Percentiles rank a stretch among this genome's conserved stretches.
phyloP scores from a whole-genome alignment of 768 basidiomycete genomes.

The Suillus lakei region DNA sequence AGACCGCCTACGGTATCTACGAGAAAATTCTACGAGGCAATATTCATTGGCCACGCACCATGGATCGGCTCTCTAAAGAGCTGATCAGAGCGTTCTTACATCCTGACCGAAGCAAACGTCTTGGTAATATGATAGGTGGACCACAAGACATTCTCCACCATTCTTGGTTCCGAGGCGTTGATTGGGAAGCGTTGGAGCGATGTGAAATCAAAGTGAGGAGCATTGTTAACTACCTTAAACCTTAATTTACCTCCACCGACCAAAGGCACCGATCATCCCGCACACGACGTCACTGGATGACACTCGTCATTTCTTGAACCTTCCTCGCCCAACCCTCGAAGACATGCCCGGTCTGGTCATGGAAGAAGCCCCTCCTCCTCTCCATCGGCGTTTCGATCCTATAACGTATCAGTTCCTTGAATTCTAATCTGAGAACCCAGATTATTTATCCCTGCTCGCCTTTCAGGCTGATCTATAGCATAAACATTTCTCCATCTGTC shows the following conservation, averaged over 20 bases:
- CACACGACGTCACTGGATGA: conserved; percentile 81
- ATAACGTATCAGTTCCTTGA: conserved; percentile 76
- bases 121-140: conserved; percentile 93
- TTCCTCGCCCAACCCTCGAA: conserved; percentile 74
- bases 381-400: conserved; percentile 69
- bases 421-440: conserved; percentile 51
- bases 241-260: conserved; percentile 15
- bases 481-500: conserved; percentile 14
- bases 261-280: conserved; percentile 85
- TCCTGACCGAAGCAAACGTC: conserved; percentile 87
- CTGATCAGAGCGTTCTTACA: conserved; percentile 89
- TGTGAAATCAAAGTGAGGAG: conserved; percentile 79
- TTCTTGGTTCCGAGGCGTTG: conserved; percentile 94
- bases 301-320: conserved; percentile 83
- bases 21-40: conserved; percentile 93
- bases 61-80: conserved; percentile 89
- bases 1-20: conserved; percentile 97
- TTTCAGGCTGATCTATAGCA: conserved; percentile 31
- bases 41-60: conserved; percentile 88
- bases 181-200: conserved; percentile 87
- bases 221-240: conserved; percentile 5
- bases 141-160: conserved; percentile 91
- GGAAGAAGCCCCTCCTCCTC: conserved; percentile 61
- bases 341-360: conserved; percentile 80
- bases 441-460: conserved; percentile 14